A percentile compares a stretch with the other conserved stretches of the same genome.
Evolutionary conservation across 805 yeast species (phyloP).

Genomic region (Starmerella vitae): DNA sequence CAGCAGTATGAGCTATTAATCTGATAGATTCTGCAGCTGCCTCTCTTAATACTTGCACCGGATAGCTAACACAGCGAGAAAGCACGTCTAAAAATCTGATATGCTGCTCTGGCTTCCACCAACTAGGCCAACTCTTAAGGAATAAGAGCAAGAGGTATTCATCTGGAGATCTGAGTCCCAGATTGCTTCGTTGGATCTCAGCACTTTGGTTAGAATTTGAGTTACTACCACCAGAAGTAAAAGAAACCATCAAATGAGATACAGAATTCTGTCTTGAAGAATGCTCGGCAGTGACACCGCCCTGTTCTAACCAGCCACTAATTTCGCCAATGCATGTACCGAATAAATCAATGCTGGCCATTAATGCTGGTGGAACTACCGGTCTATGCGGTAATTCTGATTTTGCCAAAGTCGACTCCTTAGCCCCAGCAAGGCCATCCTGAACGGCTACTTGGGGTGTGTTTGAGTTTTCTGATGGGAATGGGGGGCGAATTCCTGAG

Average conservation of each 20-base stretch:
- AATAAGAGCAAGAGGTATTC: constrained; percentile 11
- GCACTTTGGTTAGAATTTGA: background rate
- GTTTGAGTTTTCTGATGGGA: constrained; percentile 32
- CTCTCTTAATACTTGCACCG: background rate
- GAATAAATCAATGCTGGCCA: constrained; percentile 20
- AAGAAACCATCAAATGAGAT: constrained; percentile 15
- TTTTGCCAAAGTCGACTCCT: constrained; percentile 8
- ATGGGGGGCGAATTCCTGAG: constrained; percentile 47
- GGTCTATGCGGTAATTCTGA: constrained; percentile 17
- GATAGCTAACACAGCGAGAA: constrained; percentile 32
- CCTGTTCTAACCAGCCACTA: constrained; percentile 15
- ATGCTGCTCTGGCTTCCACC: constrained; percentile 38
- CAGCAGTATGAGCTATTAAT: constrained; percentile 8
- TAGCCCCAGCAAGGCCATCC: constrained; percentile 11
- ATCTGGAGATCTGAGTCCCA: constrained; percentile 14
- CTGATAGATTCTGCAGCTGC: constrained; percentile 13
- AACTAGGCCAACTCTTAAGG: constrained; percentile 64
- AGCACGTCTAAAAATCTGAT: constrained; percentile 60
- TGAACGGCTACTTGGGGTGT: background rate
- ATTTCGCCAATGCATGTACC: constrained; percentile 20
- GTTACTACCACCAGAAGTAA: constrained; percentile 10
- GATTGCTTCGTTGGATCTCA: background rate
- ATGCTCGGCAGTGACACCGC: constrained; percentile 6
- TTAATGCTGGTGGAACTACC: constrained; percentile 13
- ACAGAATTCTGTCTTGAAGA: constrained; percentile 20